Evolutionary conservation across 208 protist genomes (phyloP), one percentile per base, ranked within the genome.

Genomic region (Strigomonas oncopelti): DNA sequence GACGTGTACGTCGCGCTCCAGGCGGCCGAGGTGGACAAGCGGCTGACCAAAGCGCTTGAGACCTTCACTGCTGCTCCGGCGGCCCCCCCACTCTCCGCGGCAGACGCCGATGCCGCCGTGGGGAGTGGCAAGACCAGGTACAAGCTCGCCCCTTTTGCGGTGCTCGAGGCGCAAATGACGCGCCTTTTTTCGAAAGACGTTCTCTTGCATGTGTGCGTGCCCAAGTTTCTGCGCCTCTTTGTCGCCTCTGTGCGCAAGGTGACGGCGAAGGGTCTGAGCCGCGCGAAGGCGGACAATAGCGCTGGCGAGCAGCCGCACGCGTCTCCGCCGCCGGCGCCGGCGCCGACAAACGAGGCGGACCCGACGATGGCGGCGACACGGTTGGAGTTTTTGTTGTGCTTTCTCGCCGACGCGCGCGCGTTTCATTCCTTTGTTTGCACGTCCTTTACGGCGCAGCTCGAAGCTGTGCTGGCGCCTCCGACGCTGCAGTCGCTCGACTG

Each of bases 1-100:
- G 87, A 96, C 62, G 84, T 93, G 24, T 96, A 96, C 63, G 74
- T 74, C 0, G 80, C 84, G 9, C 73, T 94, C 65, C 80, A 87
- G 27, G 56, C 69, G 27, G 86, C 74, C 27, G 85, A 91, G 72
- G 48, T 89, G 64, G 71, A 79, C 48, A 78, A 78, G 63, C 58
- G 63, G 24, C 59, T 84, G 14, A 51, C 59, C 18, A 29, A 56
- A 0, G n/a, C 46, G 3, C 25, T 69, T 0, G 18, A 56, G 53
- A 29, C 57, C 53, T 14, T 42, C 13, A 34, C 25, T n/a, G 61
- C 69, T 20, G 84, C 74, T 25, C 81, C 89, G 72, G 48, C 88
- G 60, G 71, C 76, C 46, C 75, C 75, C 60, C 58, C 67, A 25
- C 58, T 84, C 5, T 32, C 59, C 18, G 45, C 57, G 0, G n/a